A percentile compares a stretch with the other conserved stretches of the same genome.
Evolutionary conservation across 495 filamentous ascomycete genomes (phyloP).

Genomic region (Podospora appendiculata): DNA sequence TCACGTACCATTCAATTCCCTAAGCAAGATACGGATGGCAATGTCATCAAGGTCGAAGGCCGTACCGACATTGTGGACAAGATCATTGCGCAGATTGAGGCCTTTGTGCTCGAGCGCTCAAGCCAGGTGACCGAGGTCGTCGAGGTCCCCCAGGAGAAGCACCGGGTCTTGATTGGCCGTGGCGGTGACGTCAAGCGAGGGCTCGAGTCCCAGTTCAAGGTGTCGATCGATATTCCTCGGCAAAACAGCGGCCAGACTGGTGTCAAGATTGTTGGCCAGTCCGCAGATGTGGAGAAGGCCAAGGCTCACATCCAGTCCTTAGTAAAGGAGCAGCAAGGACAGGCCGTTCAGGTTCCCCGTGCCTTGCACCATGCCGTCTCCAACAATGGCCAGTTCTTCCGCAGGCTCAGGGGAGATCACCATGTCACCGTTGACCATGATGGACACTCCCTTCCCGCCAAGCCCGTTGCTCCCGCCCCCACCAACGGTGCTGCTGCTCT

Average conservation of each 20-base stretch:
- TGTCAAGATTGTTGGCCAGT: slow-evolving; percentile 76
- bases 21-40: slow-evolving; percentile 67
- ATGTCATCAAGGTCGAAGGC: slow-evolving; percentile 80
- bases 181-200: slow-evolving; percentile 77
- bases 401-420: slow-evolving; percentile 70
- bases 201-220: slow-evolving; percentile 83
- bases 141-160: slow-evolving; percentile 80
- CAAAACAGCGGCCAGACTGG: slow-evolving; percentile 59
- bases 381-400: slow-evolving; percentile 90
- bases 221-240: slow-evolving; percentile 84
- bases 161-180: slow-evolving; percentile 83
- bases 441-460: slow-evolving; percentile 64
- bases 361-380: slow-evolving; percentile 74
- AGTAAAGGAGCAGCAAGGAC: slow-evolving; percentile 79
- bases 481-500: slow-evolving; percentile 51
- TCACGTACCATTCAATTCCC: slow-evolving; percentile 90
- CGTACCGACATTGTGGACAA: slow-evolving; percentile 75
- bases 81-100: slow-evolving; percentile 73
- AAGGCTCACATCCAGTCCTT: slow-evolving; percentile 74
- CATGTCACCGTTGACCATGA: slow-evolving; percentile 85
- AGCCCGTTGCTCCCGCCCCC: slow-evolving; percentile 41
- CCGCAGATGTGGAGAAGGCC: slow-evolving; percentile 70
- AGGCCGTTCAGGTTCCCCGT: slow-evolving; percentile 73
- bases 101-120: slow-evolving; percentile 69
- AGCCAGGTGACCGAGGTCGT: slow-evolving; percentile 67